Conservation (phyloP, 2,329 filamentous ascomycete genomes). For the Pseudogymnoascus sp. region DNA sequence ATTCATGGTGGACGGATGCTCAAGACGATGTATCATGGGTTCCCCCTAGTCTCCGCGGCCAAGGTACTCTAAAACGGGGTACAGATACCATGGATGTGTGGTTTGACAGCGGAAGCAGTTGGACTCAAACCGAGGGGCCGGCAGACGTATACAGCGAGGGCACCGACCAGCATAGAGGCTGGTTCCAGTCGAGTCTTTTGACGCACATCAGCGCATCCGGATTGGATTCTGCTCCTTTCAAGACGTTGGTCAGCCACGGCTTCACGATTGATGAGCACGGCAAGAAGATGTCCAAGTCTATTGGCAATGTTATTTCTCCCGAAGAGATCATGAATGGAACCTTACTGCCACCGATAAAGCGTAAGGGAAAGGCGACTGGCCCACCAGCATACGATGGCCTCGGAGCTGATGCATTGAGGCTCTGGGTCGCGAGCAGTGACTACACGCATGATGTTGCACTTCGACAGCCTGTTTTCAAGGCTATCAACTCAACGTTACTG, state of each 20-base stretch:
- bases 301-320: slow-evolving; percentile 81
- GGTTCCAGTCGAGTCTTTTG: slow-evolving; percentile 95
- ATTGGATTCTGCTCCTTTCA: slow-evolving; percentile 60
- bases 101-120: slow-evolving; percentile 97
- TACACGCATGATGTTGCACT: slow-evolving; percentile 84
- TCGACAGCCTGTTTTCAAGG: slow-evolving; percentile 67
- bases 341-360: slow-evolving; percentile 62
- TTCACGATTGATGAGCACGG: slow-evolving; percentile 84
- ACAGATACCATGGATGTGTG: slow-evolving; percentile 98
- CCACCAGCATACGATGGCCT: slow-evolving; percentile 56
- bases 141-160: slow-evolving; percentile 92
- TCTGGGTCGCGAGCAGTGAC: slow-evolving; percentile 89
- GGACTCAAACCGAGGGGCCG: slow-evolving; percentile 53
- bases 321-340: slow-evolving; percentile 78
- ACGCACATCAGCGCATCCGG: slow-evolving; percentile 57
- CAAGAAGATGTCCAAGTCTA: slow-evolving; percentile 98
- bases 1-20: slow-evolving; percentile 89
- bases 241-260: slow-evolving; percentile 85
- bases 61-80: slow-evolving; percentile 61
- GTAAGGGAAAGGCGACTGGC: slow-evolving; percentile 42
- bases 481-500: slow-evolving; percentile 67
- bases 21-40: slow-evolving; percentile 73
- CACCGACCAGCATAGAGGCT: slow-evolving; percentile 91
- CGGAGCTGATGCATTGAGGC: slow-evolving; percentile 76
- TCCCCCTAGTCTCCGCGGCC: slow-evolving; percentile 49